phyloP scores from a whole-genome alignment of 345 rosid species.

The Jatropha curcas region DNA sequence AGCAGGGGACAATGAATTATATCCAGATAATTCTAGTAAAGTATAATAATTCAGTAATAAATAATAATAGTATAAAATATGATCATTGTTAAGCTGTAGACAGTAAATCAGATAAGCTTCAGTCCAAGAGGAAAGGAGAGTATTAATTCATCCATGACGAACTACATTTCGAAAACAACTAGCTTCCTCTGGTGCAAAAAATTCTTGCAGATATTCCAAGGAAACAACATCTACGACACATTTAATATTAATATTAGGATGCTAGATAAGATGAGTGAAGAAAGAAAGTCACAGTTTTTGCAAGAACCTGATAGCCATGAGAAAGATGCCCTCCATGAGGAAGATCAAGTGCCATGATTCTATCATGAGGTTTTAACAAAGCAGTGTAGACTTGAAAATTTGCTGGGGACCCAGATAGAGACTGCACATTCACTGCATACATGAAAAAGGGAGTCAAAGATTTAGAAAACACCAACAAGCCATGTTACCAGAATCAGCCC shows the following conservation, averaged over 20 bases:
- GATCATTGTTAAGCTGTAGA: not conserved
- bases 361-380: slow-evolving; percentile 85
- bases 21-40: not conserved
- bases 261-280: not conserved
- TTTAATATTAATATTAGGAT: not conserved
- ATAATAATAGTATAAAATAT: not conserved
- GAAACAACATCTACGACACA: not conserved
- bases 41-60: not conserved
- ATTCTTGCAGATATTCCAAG: not conserved
- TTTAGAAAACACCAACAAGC: slow-evolving; percentile 2
- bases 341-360: slow-evolving; percentile 99
- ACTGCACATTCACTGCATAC: slow-evolving; percentile 87
- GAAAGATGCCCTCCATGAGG: slow-evolving; percentile 99
- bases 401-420: slow-evolving; percentile 94
- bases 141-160: not conserved
- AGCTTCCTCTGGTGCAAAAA: not conserved
- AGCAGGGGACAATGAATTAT: not conserved
- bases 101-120: not conserved
- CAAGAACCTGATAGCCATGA: slow-evolving; percentile 93
- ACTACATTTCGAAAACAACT: not conserved
- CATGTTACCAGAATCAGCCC: not conserved
- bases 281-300: slow-evolving; percentile 9
- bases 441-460: slow-evolving; percentile 21
- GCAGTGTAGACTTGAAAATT: slow-evolving; percentile 98
- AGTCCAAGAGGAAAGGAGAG: too few relatives aligned